Evolutionary conservation across 2,329 filamentous ascomycete species (phyloP).

Genomic region (Neonectria ditissima): DNA sequence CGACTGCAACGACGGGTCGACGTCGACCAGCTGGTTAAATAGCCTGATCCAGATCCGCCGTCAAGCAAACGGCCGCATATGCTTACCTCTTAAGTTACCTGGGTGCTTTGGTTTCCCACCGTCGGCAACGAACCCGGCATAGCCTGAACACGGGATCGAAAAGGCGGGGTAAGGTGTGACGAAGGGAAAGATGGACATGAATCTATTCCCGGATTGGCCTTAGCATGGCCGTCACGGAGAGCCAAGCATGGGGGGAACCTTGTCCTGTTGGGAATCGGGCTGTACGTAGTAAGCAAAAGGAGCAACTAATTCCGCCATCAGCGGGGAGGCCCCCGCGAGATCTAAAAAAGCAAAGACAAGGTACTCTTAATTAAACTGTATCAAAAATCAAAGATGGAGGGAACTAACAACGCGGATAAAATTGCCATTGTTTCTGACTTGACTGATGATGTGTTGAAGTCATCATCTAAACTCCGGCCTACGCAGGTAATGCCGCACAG

Average conservation of each 20-base stretch:
- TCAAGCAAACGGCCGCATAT: not conserved
- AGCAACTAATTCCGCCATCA: too few species aligned
- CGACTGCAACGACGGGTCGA: slow-evolving; percentile 21
- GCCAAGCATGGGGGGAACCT: not conserved
- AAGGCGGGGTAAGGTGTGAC: slow-evolving; percentile 35
- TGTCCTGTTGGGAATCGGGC: not conserved
- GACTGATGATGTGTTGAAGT: not conserved
- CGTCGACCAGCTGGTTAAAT: slow-evolving; percentile 37
- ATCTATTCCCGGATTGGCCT: slow-evolving; percentile 29
- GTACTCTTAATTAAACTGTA: not conserved
- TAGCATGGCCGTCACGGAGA: slow-evolving; percentile 8
- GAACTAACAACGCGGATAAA: too few species aligned
- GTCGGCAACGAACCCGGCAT: not conserved
- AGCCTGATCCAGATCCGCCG: not conserved
- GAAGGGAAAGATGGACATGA: slow-evolving; percentile 27
- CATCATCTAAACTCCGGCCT: not conserved
- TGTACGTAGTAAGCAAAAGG: too few species aligned
- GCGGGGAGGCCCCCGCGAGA: not conserved
- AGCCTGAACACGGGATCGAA: slow-evolving; percentile 17
- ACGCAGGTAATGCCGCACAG: not conserved
- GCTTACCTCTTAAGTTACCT: too few species aligned
- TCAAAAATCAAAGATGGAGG: not conserved
- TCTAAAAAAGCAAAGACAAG: not conserved
- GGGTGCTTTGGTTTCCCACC: not conserved
- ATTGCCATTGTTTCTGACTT: not conserved